These are phyloP conservation scores for Phoenix roebelenii DNA, from an alignment of 176 grass and related monocot genomes.

Conservation along the genomic window DNA sequence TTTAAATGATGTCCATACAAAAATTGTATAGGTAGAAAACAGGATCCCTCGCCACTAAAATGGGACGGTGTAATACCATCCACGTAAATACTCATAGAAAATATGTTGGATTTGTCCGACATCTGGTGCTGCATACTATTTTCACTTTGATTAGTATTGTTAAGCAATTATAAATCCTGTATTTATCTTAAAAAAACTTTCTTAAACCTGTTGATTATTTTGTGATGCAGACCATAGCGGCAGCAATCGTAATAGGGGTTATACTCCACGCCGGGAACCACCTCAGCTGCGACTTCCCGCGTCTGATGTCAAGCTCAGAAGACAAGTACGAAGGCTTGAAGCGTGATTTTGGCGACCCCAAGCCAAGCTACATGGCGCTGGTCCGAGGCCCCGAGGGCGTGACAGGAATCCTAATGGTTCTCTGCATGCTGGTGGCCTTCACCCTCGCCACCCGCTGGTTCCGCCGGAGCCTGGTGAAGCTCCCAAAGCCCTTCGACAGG, in stretches of 20 bases:
- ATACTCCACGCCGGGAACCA: slow-evolving; percentile 95
- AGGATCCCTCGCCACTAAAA: no score
- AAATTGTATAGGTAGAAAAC: no score
- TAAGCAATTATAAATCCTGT: no score
- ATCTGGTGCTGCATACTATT: no score
- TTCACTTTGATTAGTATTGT: no score
- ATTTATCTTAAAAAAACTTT: no score
- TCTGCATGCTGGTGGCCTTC: slow-evolving; percentile 96
- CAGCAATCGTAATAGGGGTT: slow-evolving; percentile 76
- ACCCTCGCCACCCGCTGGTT: slow-evolving; percentile 90
- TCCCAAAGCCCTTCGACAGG: slow-evolving; percentile 91
- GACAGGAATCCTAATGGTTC: slow-evolving; percentile 84
- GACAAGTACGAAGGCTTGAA: slow-evolving; percentile 49
- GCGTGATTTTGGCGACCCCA: slow-evolving; percentile 57
- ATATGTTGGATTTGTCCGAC: no score
- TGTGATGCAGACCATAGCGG: slow-evolving; percentile 70
- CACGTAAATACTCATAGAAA: no score
- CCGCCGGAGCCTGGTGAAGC: slow-evolving; percentile 73
- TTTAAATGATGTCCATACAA: no score
- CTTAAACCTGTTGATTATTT: background rate
- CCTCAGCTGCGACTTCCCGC: slow-evolving; percentile 82
- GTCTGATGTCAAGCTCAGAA: slow-evolving; percentile 47
- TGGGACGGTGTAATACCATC: no score
- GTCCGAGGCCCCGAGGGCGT: slow-evolving; percentile 75
- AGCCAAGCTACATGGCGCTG: slow-evolving; percentile 68